phyloP scores from a whole-genome alignment of 2,329 filamentous ascomycete species.

The Chrysosphaeria jannelii region DNA sequence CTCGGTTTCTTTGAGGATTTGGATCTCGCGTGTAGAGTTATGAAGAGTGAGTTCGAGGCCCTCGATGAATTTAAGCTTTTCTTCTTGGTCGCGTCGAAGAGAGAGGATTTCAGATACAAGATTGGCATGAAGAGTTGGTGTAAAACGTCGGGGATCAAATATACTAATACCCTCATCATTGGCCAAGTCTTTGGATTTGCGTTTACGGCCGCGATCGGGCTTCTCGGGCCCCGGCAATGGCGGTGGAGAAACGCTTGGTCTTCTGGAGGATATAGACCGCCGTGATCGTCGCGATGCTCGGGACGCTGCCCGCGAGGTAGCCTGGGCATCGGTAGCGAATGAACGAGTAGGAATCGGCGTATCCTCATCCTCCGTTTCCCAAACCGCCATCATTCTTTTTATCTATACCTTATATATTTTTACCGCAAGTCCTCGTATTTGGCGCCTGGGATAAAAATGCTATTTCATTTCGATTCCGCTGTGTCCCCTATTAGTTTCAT shows the following conservation, averaged over 20 bases:
- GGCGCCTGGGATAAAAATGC: constrained; percentile 1
- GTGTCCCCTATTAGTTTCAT: constrained; percentile 3
- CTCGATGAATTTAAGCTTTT: constrained; percentile 66
- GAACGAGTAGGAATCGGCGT: constrained; percentile 18
- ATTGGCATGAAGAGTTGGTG: constrained; percentile 78
- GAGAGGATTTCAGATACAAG: constrained; percentile 81
- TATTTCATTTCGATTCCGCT: constrained; percentile 1
- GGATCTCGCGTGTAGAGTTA: constrained; percentile 40
- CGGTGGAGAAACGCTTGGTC: constrained; percentile 26
- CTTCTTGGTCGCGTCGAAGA: constrained; percentile 67
- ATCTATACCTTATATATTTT: neutral
- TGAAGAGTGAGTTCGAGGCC: constrained; percentile 50
- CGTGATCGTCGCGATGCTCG: constrained; percentile 28
- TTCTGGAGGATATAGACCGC: constrained; percentile 34
- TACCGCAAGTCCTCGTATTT: neutral
- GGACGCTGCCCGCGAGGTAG: constrained; percentile 43
- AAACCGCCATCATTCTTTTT: constrained; percentile 17
- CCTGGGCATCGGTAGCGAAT: constrained; percentile 18
- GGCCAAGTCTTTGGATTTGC: constrained; percentile 24
- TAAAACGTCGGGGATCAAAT: constrained; percentile 74
- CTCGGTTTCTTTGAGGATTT: constrained; percentile 31
- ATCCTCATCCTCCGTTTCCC: constrained; percentile 33
- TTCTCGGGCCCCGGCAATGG: constrained; percentile 14
- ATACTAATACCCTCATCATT: constrained; percentile 41
- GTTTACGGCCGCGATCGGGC: constrained; percentile 15